Evolutionary conservation across 345 rosid genomes (phyloP).

Genomic region (Acer negundo): DNA sequence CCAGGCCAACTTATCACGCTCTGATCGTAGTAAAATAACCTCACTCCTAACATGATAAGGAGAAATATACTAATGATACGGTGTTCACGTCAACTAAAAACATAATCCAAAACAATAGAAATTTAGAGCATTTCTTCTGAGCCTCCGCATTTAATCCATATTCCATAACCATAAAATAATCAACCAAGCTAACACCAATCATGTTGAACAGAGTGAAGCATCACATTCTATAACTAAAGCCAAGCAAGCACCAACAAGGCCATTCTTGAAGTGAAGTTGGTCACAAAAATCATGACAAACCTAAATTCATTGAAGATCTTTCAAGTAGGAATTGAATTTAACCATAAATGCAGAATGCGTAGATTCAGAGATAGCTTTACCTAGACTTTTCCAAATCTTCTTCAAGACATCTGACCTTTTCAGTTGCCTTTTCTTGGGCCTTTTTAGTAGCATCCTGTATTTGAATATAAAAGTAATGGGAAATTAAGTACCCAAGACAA

Average conservation of each 20-base stretch:
- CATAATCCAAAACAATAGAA: not conserved
- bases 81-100: not conserved
- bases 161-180: not conserved
- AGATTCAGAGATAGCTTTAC: slow-evolving; percentile 32
- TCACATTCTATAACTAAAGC: not conserved
- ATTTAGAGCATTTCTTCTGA: not conserved
- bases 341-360: not conserved
- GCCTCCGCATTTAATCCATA: not conserved
- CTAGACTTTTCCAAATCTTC: slow-evolving; percentile 74
- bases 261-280: not conserved
- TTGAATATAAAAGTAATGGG: slow-evolving; percentile 17
- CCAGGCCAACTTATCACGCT: slow-evolving; percentile 75
- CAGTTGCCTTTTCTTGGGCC: slow-evolving; percentile 75
- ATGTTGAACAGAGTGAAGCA: not conserved
- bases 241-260: not conserved
- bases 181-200: not conserved
- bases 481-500: slow-evolving; percentile 11
- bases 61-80: not conserved
- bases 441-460: slow-evolving; percentile 77
- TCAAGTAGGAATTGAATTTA: not conserved
- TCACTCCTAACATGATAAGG: slow-evolving; percentile 55
- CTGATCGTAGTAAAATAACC: slow-evolving; percentile 62
- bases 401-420: slow-evolving; percentile 69
- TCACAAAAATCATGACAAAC: slow-evolving; percentile 1
- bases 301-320: not conserved